phyloP scores from a whole-genome alignment of 768 basidiomycete species.

The Hirschioporus abietinus region DNA sequence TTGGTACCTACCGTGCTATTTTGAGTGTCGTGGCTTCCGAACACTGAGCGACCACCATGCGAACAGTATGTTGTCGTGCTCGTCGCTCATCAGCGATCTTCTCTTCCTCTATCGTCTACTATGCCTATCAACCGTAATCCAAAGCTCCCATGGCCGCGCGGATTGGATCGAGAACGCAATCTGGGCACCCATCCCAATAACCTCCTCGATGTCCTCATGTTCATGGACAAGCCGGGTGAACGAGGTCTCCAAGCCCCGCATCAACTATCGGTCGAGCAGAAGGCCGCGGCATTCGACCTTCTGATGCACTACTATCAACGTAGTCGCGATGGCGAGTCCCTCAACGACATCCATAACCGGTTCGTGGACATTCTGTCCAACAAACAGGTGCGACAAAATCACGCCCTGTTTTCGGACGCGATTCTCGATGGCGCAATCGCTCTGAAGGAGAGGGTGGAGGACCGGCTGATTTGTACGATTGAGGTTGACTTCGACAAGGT shows the following conservation, averaged over 20 bases:
- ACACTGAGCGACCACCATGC: not conserved
- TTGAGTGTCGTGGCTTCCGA: not conserved
- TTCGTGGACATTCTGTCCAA: not conserved
- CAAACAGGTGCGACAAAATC: not conserved
- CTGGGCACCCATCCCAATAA: not conserved
- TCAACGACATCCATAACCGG: not conserved
- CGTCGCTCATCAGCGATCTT: not conserved
- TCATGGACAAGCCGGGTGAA: not conserved
- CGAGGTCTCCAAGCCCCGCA: not conserved
- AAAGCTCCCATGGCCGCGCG: not conserved
- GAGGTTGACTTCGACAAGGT: not conserved
- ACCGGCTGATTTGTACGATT: not conserved
- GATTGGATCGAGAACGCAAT: not conserved
- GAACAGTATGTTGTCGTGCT: not conserved
- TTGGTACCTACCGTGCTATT: not conserved
- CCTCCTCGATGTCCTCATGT: not conserved
- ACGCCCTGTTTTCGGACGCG: not conserved
- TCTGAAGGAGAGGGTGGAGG: not conserved
- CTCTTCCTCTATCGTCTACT: not conserved
- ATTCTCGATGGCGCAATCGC: not conserved
- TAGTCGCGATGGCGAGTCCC: not conserved
- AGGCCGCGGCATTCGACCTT: not conserved
- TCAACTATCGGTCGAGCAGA: not conserved
- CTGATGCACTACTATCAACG: not conserved
- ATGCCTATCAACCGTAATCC: not conserved